A percentile compares a stretch with the other conserved stretches of the same genome.
Conservation (phyloP, 805 yeast genomes). For the Ogataea saltuana region DNA sequence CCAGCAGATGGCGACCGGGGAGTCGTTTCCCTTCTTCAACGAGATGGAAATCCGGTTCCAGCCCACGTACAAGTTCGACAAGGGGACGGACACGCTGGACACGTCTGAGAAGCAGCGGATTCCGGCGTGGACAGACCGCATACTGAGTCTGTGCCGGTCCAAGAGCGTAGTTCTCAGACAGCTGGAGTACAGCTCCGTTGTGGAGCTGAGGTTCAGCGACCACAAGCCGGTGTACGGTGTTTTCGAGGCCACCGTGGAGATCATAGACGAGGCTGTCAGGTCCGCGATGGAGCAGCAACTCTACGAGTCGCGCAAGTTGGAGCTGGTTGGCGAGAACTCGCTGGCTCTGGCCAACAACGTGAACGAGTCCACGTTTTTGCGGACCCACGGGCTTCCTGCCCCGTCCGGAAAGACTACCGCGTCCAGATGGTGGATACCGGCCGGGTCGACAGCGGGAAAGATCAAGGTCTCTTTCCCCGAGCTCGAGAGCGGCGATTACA, state of each 20-base stretch:
- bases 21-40: constrained; percentile 76
- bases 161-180: constrained; percentile 58
- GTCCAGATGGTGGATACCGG: constrained; percentile 88
- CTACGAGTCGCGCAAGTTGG: constrained; percentile 50
- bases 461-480: constrained; percentile 65
- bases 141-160: constrained; percentile 60
- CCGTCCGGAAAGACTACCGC: constrained; percentile 73
- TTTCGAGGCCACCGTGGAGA: constrained; percentile 61
- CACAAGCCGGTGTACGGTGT: constrained; percentile 87
- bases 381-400: constrained; percentile 63
- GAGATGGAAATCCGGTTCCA: constrained; percentile 79
- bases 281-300: constrained; percentile 52
- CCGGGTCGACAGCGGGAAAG: constrained; percentile 50
- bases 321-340: constrained; percentile 40
- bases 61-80: constrained; percentile 94
- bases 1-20: constrained; percentile 71
- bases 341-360: constrained; percentile 30
- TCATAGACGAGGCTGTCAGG: constrained; percentile 60
- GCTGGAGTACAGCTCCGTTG: constrained; percentile 57
- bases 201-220: constrained; percentile 69
- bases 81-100: constrained; percentile 80
- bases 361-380: constrained; percentile 19
- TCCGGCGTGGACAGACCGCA: constrained; percentile 98
- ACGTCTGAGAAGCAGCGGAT: constrained; percentile 88
- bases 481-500: constrained; percentile 42